phyloP scores from a whole-genome alignment of 2,329 filamentous ascomycete species.

The Arthrobotrys musiformis region DNA sequence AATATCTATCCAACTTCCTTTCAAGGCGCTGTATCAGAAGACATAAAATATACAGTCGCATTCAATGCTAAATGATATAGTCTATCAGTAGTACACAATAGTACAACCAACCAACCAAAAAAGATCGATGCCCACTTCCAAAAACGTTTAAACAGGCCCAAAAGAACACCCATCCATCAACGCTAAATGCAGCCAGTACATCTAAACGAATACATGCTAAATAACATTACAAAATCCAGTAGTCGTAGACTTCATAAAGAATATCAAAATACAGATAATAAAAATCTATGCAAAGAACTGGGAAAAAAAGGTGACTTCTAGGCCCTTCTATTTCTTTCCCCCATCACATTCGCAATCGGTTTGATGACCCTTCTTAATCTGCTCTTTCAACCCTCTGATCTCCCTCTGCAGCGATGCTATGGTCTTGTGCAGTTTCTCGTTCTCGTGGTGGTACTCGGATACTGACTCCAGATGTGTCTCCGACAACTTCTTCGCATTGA shows the following conservation, averaged over 20 bases:
- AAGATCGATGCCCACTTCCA: too few relatives aligned
- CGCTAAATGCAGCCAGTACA: neutral
- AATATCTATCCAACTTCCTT: too few relatives aligned
- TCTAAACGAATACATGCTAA: neutral
- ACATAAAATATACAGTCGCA: too few relatives aligned
- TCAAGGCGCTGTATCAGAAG: too few relatives aligned
- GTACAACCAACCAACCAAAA: too few relatives aligned
- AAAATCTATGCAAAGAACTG: too few relatives aligned
- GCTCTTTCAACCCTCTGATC: neutral
- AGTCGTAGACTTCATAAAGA: neutral
- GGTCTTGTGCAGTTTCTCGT: neutral
- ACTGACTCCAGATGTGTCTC: neutral
- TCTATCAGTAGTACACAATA: too few relatives aligned
- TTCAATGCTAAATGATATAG: too few relatives aligned
- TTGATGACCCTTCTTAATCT: neutral
- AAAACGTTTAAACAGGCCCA: too few relatives aligned
- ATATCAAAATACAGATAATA: too few relatives aligned
- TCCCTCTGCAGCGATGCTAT: neutral
- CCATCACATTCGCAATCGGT: neutral
- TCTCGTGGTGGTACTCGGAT: neutral
- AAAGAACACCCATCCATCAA: too few relatives aligned
- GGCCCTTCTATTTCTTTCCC: neutral
- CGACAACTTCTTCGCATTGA: neutral
- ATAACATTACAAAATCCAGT: neutral
- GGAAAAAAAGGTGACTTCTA: too few relatives aligned